Base-by-base conservation (phyloP, 106 monocot species). In the Xerophyta viscosa region DNA sequence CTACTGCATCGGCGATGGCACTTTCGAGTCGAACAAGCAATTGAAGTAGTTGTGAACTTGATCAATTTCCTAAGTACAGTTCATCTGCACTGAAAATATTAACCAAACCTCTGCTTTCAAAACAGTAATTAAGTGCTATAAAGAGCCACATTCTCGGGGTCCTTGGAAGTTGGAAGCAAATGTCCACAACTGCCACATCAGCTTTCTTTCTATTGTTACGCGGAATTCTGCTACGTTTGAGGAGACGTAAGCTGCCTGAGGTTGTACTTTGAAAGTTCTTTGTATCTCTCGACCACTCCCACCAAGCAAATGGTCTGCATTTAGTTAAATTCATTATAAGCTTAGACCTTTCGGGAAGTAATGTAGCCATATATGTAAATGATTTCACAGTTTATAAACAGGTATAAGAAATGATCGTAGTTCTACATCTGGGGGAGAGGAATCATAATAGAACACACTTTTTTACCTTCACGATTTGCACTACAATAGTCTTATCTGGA, bases 251-350 rank as follows among this genome's bases (percentile, higher is more conserved):
- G 70, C 57, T 99, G 86, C 66, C 90, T 82, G 48, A 99, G 50
- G 66, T 99, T 99, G 79, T 76, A 99, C 27, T 99, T 99, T 19
- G 77, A 63, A 28, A 90, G 80, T 69, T 90, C 82, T 57, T 91
- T 99, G 37, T 99, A 99, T 56, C 45, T 82, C 60, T 91, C 77
- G 20, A 79, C 90, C 20, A 99, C 90, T 11, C 90, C 82, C 5
- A 99, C 47, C 74, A 83, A 64, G 80, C 98, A 99, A 62, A 86
- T 83, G 37, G 98, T 99, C 98, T 99, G 79, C n/a, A 65, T 41
- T 5, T 22, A 46, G 21, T 8, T 28, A 11, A 31, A 33, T 33
- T n/a, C n/a, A n/a, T n/a, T n/a, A n/a, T n/a, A n/a, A n/a, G n/a
- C n/a, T n/a, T n/a, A n/a, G n/a, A n/a, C n/a, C n/a, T n/a, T n/a